Base-by-base conservation (phyloP, 108 stramenopile species). In the Nannochloropsis gaditana region DNA sequence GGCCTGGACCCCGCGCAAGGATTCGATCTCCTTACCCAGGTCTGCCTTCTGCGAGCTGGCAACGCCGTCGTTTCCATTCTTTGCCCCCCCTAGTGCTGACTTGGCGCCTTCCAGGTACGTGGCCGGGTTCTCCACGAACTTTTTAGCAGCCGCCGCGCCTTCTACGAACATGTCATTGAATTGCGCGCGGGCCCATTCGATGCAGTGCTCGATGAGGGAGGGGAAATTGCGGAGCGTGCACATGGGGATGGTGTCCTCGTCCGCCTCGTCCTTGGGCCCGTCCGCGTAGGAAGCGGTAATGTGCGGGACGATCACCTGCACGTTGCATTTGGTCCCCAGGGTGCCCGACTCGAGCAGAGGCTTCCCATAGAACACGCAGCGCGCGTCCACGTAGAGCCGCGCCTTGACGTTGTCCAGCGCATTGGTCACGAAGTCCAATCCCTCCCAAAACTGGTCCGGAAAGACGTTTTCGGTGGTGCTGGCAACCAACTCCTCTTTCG, bases 331-430 rank as follows among this genome's bases (percentile, higher is more conserved):
- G 41, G 94, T 95, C 42, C 95, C 95, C 31, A 94, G 88, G 2
- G 95, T 96, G 2, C 95, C 95, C 79, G 92, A 92, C 92, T 96
- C 95, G 9, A 96, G 81, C 80, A 95, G 85, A 5, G 94, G 92
- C 90, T 95, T 94, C 15, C 92, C 92, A 87, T 93, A 95, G 81
- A 93, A 94, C n/a, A 95, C 93, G 84, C 95, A 96, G 11, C 91
- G 87, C 5, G 84, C 79, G 87, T 94, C 93, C 21, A 94, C 93
- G 81, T 94, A 94, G 43, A 90, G 82, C 45, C 94, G 87, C 41
- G 93, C 94, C 92, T 95, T 92, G 81, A 96, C 92, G 89, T 94
- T 96, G 89, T 96, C 95, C 81, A 96, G 89, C 17, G 95, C 95
- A 90, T 95, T 95, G 87, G 93, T 93, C 84, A 95, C 94, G 41